A percentile compares a stretch with the other conserved stretches of the same genome.
Evolutionary conservation across 768 basidiomycete species (phyloP).

Genomic region (Clathrus columnatus): DNA sequence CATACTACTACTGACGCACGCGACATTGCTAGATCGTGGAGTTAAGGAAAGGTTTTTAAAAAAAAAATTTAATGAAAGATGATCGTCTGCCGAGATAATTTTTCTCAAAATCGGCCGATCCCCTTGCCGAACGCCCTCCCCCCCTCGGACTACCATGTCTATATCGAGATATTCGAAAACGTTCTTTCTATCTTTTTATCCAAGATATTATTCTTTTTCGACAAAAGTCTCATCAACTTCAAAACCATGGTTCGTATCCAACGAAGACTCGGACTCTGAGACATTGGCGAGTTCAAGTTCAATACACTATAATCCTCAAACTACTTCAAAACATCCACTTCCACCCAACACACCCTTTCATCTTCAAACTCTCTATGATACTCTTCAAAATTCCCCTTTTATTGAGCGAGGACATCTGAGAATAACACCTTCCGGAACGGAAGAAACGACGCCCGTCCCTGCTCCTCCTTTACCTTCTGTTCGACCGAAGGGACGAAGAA

Average conservation of each 20-base stretch:
- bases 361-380: constrained; percentile 46
- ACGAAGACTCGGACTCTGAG: constrained; percentile 19
- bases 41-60: background rate
- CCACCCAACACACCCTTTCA: constrained; percentile 46
- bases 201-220: too few species aligned
- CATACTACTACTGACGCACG: constrained; percentile 69
- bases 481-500: constrained; percentile 45
- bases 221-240: background rate
- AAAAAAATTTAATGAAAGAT: too few species aligned
- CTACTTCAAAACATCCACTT: constrained; percentile 24
- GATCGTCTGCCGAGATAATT: too few species aligned
- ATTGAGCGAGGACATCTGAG: constrained; percentile 44
- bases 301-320: constrained; percentile 15
- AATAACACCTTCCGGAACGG: constrained; percentile 31
- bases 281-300: constrained; percentile 13
- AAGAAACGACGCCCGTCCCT: constrained; percentile 44
- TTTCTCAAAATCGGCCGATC: too few species aligned
- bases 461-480: constrained; percentile 55
- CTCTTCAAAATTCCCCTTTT: constrained; percentile 54
- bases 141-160: too few species aligned
- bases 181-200: too few species aligned
- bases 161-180: too few species aligned
- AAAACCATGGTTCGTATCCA: constrained; percentile 63
- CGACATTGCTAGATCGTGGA: constrained; percentile 42
- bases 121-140: too few species aligned